Percentiles rank a stretch among this genome's conserved stretches.
Conservation (phyloP, 441 rosid species). For the Metrosideros polymorpha region DNA sequence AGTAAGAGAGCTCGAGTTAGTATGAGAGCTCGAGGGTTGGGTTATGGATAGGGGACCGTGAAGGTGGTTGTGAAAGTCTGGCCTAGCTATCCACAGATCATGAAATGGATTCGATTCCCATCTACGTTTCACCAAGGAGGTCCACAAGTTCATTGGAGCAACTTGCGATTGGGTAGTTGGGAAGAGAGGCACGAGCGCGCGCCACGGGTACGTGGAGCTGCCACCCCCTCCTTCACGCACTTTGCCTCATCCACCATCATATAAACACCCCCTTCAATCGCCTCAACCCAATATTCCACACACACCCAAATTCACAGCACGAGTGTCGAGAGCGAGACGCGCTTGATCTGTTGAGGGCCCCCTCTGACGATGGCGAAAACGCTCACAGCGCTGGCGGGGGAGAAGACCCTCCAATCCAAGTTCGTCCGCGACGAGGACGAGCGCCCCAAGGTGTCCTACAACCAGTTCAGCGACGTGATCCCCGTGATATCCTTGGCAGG, state of each 20-base stretch:
- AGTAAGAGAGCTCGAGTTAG: no score
- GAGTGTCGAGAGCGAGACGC: no score
- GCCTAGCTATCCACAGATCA: no score
- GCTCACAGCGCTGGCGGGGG: constrained; percentile 52
- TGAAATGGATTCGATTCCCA: not conserved
- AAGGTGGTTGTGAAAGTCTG: no score
- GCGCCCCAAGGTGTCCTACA: constrained; percentile 83
- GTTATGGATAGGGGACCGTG: no score
- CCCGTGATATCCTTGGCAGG: constrained; percentile 82
- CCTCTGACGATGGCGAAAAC: constrained; percentile 7
- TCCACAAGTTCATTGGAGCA: not conserved
- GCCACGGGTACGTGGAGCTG: not conserved
- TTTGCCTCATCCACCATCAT: not conserved
- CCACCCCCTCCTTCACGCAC: not conserved
- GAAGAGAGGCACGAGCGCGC: not conserved
- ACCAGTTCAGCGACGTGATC: constrained; percentile 58
- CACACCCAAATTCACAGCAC: not conserved
- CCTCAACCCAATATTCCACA: not conserved
- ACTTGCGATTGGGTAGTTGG: not conserved
- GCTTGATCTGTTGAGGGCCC: not conserved
- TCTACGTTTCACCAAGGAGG: not conserved
- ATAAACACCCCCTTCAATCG: not conserved
- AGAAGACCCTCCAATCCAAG: constrained; percentile 44
- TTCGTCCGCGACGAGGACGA: constrained; percentile 85
- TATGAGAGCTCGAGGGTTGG: no score